Evolutionary conservation across 768 basidiomycete genomes (phyloP), one percentile per base, ranked within the genome.

Genomic region (Gloeophyllum trabeum): DNA sequence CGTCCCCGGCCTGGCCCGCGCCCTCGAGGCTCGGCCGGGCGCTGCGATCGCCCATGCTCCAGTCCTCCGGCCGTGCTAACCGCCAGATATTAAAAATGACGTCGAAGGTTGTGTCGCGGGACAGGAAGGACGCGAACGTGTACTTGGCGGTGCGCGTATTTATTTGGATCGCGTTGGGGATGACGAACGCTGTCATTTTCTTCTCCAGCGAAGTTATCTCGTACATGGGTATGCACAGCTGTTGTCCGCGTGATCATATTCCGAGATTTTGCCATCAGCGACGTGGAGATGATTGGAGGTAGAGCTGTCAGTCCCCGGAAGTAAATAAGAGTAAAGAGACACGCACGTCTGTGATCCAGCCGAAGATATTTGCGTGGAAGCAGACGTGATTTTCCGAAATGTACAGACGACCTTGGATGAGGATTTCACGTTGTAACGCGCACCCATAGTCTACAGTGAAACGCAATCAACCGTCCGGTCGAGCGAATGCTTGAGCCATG

Each of bases 321-420:
- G 39, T 4, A 22, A 3, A 5, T 28, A n/a, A 40, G 16, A 18
- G 10, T 20, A 43, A 6, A 21, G 23, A 35, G 37, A 39, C 0
- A 69, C 92, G 60, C 60, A 94, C 93, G 56, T 94, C 81, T 22
- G 94, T 98, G 39, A 96, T 84, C 96, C 94, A 98, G 34, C 96
- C 94, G 61, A 98, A 94, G 35, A 98, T 97, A 56, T 98, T 98
- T 34, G 96, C 94, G 52, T 99, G 89, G 69, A 98, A 99, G 65
- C 91, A 98, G n/a, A 97, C 75, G 56, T 97, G 93, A 62, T 98
- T 97, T 63, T 99, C 94, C 5, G 96, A 98, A 19, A 98, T 88
- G 61, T 97, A 97, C 43, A 99, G 58, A 7, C 96, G 72, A 4
- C 96, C 96, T 69, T 98, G 96, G 34, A 98, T 84, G 23, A 97